Evolutionary conservation across 2,329 filamentous ascomycete species (phyloP).

Genomic region (Apiospora saccharicola): DNA sequence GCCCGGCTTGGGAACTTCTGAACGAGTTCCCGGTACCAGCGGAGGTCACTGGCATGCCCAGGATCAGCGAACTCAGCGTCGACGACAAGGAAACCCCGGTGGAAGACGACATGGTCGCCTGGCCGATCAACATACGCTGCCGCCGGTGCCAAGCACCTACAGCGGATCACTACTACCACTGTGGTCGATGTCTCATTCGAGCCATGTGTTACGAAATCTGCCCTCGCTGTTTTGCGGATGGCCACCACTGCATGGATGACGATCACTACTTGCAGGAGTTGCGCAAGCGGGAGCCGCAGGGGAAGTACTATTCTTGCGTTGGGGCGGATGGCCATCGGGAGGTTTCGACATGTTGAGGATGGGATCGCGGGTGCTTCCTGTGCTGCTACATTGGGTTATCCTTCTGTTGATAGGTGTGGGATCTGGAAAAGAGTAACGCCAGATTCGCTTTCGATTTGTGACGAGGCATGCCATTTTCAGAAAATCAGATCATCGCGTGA

Average conservation of each 20-base stretch:
- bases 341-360: not conserved
- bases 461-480: too few relatives aligned
- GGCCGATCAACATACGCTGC: not conserved
- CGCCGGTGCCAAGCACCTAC: not conserved
- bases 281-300: not conserved
- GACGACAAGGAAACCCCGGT: not conserved
- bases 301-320: not conserved
- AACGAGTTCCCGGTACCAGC: not conserved
- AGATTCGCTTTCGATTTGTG: too few relatives aligned
- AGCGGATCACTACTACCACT: constrained; percentile 2
- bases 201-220: not conserved
- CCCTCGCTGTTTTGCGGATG: not conserved
- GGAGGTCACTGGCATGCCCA: too few relatives aligned
- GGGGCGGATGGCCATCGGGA: not conserved
- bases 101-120: not conserved
- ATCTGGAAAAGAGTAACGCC: too few relatives aligned
- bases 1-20: not conserved
- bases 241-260: not conserved
- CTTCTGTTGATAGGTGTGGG: too few relatives aligned
- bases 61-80: not conserved
- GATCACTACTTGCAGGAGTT: not conserved
- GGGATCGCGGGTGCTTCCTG: too few relatives aligned
- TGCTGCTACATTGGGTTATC: too few relatives aligned
- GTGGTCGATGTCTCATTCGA: not conserved
- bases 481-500: too few relatives aligned